Percentiles rank a stretch among this genome's conserved stretches.
These are phyloP conservation scores for Colletotrichum sidae DNA, from an alignment of 2,329 filamentous ascomycete genomes.

Conservation along the genomic window DNA sequence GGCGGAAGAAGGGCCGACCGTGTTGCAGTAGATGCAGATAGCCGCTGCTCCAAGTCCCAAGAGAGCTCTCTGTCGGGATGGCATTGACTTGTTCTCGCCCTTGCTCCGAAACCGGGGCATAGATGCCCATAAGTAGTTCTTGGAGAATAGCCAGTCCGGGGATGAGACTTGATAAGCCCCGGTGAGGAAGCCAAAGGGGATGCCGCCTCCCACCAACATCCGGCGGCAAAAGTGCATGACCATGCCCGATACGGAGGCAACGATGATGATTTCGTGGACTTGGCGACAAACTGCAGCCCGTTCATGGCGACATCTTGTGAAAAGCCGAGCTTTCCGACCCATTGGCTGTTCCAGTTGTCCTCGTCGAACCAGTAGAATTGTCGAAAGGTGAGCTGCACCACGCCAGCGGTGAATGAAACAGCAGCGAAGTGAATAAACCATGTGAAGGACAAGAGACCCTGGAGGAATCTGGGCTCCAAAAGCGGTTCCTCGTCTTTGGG, in stretches of 20 bases:
- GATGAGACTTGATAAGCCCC: not conserved
- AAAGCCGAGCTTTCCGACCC: not conserved
- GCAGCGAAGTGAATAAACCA: not conserved
- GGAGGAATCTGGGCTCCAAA: not conserved
- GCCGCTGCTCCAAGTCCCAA: not conserved
- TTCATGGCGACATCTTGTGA: not conserved
- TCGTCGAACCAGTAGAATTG: slow-evolving; percentile 3
- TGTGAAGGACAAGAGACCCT: not conserved
- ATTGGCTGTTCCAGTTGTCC: not conserved
- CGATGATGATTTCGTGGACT: slow-evolving; percentile 2
- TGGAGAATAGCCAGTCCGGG: not conserved
- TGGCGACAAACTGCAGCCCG: not conserved
- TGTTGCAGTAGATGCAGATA: not conserved
- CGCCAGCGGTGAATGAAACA: not conserved
- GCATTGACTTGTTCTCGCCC: not conserved
- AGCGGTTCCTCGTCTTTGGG: not conserved
- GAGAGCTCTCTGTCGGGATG: not conserved
- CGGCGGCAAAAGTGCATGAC: slow-evolving; percentile 5
- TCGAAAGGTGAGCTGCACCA: not conserved
- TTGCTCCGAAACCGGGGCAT: not conserved
- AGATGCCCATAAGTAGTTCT: not conserved
- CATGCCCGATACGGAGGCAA: not conserved
- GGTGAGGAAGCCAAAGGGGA: not conserved
- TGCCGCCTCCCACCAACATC: not conserved
- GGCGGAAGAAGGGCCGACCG: slow-evolving; percentile 1